These are phyloP conservation scores for Cyclotella sp. DNA, from an alignment of 108 stramenopile genomes.

Conservation along the genomic window DNA sequence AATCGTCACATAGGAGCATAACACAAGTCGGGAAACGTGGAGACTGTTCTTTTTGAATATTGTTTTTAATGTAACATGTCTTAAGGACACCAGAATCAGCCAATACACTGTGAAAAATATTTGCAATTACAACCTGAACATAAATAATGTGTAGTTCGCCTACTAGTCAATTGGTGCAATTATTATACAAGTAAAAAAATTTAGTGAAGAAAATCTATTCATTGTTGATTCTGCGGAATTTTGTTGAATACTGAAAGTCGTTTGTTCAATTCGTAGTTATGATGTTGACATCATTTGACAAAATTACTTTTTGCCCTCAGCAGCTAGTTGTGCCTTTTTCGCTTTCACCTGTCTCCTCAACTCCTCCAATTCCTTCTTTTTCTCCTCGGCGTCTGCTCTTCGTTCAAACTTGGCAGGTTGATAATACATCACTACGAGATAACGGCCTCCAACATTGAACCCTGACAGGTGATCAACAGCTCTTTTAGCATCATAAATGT, in stretches of 20 bases:
- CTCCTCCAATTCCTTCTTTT: slow-evolving; percentile 94
- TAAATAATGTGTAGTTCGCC: no score
- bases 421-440: slow-evolving; percentile 97
- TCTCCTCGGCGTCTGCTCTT: slow-evolving; percentile 73
- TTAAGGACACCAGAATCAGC: no score
- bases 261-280: neutral
- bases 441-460: slow-evolving; percentile 98
- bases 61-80: no score
- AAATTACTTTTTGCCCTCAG: slow-evolving; percentile 8
- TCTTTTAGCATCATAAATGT: slow-evolving; percentile 98
- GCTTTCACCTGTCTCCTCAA: slow-evolving; percentile 76
- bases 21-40: no score
- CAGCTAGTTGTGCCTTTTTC: slow-evolving; percentile 65
- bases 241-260: neutral
- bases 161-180: no score
- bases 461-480: slow-evolving; percentile 97
- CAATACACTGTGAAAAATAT: no score
- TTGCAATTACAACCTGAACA: no score
- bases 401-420: slow-evolving; percentile 86
- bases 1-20: neutral
- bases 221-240: no score
- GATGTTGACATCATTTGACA: neutral
- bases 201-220: no score
- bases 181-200: no score
- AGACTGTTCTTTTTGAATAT: no score